Percentiles rank a stretch among this genome's conserved stretches.
phyloP scores from a whole-genome alignment of 768 basidiomycete species.

The Boletus reticulatus region DNA sequence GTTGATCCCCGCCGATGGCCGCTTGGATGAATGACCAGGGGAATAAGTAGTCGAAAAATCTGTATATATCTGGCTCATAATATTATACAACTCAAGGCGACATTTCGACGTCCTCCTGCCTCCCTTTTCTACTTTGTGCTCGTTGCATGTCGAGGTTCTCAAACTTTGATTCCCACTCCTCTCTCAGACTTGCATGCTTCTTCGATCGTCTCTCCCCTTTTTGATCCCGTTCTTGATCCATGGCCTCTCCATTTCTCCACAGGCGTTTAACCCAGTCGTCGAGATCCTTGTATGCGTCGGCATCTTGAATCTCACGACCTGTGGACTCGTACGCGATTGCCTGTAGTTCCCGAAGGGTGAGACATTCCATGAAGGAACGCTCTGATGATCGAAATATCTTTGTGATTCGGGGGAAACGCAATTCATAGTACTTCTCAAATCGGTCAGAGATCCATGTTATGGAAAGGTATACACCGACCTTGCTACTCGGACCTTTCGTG shows the following conservation, averaged over 20 bases:
- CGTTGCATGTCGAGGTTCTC: conserved; percentile 24
- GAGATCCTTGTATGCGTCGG: conserved; percentile 43
- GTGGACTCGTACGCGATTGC: conserved; percentile 51
- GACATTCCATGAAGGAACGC: conserved; percentile 60
- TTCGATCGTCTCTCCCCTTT: conserved; percentile 33
- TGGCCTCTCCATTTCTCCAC: conserved; percentile 41
- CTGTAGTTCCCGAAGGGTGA: conserved; percentile 50
- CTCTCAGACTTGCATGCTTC: conserved; percentile 35
- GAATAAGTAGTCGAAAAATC: background rate
- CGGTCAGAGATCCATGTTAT: background rate
- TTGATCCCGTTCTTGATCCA: conserved; percentile 27
- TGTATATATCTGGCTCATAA: background rate
- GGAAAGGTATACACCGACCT: conserved; percentile 38
- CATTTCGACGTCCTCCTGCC: conserved; percentile 24
- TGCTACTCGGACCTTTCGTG: conserved; percentile 58
- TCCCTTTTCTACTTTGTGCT: conserved; percentile 20
- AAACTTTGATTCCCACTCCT: conserved; percentile 44
- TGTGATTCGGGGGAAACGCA: conserved; percentile 78
- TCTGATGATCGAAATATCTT: conserved; percentile 64
- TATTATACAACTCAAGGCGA: conserved; percentile 13
- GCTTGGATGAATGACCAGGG: background rate
- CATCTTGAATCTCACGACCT: conserved; percentile 44
- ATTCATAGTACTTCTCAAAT: conserved; percentile 64
- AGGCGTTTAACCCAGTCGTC: conserved; percentile 43
- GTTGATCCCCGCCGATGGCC: too few relatives aligned